Evolutionary conservation across 768 basidiomycete species (phyloP).

Genomic region (Pholiota molesta): DNA sequence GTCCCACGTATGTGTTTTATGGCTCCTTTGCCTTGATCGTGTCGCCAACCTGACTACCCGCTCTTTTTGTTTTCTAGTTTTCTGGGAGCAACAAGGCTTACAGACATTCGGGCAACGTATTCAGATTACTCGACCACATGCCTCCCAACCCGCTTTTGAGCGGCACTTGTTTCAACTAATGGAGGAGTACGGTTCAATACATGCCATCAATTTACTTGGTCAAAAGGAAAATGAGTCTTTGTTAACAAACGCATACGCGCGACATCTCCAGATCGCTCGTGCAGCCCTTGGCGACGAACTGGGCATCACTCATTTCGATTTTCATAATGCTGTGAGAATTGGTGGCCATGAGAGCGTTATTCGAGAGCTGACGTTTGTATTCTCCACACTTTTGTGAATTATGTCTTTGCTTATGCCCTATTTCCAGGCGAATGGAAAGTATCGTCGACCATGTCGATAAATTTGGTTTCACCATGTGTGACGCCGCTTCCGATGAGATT

Average conservation of each 20-base stretch:
- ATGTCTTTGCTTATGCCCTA: slow-evolving; percentile 8
- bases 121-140: slow-evolving; percentile 93
- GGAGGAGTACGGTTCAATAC: slow-evolving; percentile 82
- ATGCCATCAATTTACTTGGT: slow-evolving; percentile 91
- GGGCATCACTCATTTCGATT: slow-evolving; percentile 89
- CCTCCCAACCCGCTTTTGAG: slow-evolving; percentile 96
- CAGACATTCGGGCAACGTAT: slow-evolving; percentile 95
- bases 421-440: slow-evolving; percentile 57
- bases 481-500: slow-evolving; percentile 62
- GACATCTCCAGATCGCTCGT: slow-evolving; percentile 73
- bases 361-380: slow-evolving; percentile 64
- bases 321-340: slow-evolving; percentile 79
- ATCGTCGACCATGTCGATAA: slow-evolving; percentile 69
- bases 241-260: slow-evolving; percentile 80
- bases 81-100: slow-evolving; percentile 98
- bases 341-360: slow-evolving; percentile 89
- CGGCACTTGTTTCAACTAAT: slow-evolving; percentile 87
- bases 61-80: slow-evolving; percentile 56
- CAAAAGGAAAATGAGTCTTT: slow-evolving; percentile 90
- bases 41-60: slow-evolving; percentile 14
- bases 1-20: slow-evolving; percentile 76
- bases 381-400: background rate
- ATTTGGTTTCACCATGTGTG: slow-evolving; percentile 87
- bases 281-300: slow-evolving; percentile 67
- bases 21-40: slow-evolving; percentile 14